Conservation (phyloP, 1,139 yeast genomes). For the Lodderomyces margitis region DNA sequence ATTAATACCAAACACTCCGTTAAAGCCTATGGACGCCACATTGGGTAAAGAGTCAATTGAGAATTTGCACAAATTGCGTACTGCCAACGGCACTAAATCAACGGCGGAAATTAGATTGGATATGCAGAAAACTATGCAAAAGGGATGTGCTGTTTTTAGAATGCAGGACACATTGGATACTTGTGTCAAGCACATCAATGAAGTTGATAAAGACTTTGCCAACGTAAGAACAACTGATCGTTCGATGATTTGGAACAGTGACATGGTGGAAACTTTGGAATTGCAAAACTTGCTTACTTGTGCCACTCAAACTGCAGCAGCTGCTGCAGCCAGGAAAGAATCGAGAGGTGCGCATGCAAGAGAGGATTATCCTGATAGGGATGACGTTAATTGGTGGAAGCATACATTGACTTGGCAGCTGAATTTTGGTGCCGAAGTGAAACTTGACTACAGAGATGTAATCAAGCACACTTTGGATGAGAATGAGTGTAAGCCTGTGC, state of each 20-base stretch:
- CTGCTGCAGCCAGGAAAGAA: constrained; percentile 95
- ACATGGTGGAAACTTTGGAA: constrained; percentile 92
- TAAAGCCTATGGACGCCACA: constrained; percentile 71
- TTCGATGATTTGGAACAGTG: constrained; percentile 98
- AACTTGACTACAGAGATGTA: constrained; percentile 83
- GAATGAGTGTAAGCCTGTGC: constrained; percentile 89
- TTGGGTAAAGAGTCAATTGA: constrained; percentile 87
- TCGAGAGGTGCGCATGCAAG: constrained; percentile 99
- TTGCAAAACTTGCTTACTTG: constrained; percentile 94
- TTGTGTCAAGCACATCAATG: constrained; percentile 79
- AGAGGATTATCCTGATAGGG: constrained; percentile 95
- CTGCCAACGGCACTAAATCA: constrained; percentile 72
- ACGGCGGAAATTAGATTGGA: constrained; percentile 87
- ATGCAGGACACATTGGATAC: constrained; percentile 86
- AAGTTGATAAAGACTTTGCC: constrained; percentile 67
- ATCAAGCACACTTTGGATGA: constrained; percentile 82
- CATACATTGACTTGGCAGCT: constrained; percentile 93
- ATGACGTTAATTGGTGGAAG: constrained; percentile 96
- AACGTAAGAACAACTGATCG: constrained; percentile 84
- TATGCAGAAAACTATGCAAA: constrained; percentile 97
- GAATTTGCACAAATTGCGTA: constrained; percentile 84
- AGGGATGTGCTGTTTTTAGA: constrained; percentile 95
- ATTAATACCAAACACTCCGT: constrained; percentile 85
- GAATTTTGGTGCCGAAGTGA: constrained; percentile 65
- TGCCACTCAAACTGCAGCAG: constrained; percentile 92